phyloP scores from a whole-genome alignment of 1,284 basidiomycete species.

The Boletellus dicymbophilus region DNA sequence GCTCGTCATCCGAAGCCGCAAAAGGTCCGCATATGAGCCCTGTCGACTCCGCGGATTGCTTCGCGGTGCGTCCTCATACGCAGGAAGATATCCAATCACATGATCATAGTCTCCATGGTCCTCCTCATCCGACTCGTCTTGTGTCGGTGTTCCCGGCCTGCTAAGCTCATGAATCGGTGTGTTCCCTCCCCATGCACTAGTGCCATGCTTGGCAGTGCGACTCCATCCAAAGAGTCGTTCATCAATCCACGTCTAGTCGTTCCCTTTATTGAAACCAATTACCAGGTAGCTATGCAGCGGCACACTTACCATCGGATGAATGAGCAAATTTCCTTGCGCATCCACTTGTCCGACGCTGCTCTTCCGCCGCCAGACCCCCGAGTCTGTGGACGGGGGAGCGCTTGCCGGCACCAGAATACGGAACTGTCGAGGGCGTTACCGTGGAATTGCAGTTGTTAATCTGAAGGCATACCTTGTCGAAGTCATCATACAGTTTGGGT shows the following conservation, averaged over 20 bases:
- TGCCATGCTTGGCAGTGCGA: constrained; percentile 66
- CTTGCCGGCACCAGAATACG: constrained; percentile 84
- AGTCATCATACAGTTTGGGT: constrained; percentile 87
- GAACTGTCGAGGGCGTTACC: constrained; percentile 53
- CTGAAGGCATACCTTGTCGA: constrained; percentile 72
- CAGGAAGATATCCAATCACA: constrained; percentile 63
- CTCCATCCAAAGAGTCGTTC: constrained; percentile 94
- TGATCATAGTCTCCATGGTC: constrained; percentile 82
- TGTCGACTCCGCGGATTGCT: constrained; percentile 62
- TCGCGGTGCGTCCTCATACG: constrained; percentile 45
- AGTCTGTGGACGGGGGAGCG: constrained; percentile 72
- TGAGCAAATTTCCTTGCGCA: constrained; percentile 75
- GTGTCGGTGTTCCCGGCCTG: constrained; percentile 66
- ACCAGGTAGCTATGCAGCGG: not conserved
- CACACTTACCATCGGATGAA: constrained; percentile 71
- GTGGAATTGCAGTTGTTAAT: no score
- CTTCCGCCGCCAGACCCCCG: constrained; percentile 74
- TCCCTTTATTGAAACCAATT: not conserved
- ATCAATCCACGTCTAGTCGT: constrained; percentile 79
- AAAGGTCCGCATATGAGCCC: constrained; percentile 78
- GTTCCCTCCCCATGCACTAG: constrained; percentile 73
- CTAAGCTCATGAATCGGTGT: constrained; percentile 59
- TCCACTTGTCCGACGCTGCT: constrained; percentile 76
- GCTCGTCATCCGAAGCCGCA: constrained; percentile 59
- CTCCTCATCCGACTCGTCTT: constrained; percentile 74